Evolutionary conservation across 108 stramenopile genomes (phyloP).

Genomic region (Nitzschia sp.): DNA sequence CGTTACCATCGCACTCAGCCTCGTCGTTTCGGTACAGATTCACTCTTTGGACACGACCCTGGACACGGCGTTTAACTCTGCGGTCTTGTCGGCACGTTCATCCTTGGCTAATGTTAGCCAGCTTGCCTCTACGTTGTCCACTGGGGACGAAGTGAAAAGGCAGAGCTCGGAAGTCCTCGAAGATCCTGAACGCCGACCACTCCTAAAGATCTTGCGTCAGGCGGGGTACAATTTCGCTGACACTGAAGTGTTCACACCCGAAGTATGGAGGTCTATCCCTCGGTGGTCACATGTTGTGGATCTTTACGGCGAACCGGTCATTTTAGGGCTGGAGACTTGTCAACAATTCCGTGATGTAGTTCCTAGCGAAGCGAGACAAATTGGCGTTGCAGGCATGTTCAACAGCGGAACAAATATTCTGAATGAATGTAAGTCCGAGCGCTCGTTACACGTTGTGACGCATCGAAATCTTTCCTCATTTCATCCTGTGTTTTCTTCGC

Average conservation of each 20-base stretch:
- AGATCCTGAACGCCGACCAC: constrained; percentile 21
- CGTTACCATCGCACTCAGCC: background rate
- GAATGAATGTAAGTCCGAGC: constrained; percentile 8
- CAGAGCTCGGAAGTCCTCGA: background rate
- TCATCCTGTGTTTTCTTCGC: no score
- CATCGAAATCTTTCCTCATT: no score
- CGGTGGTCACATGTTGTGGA: constrained; percentile 55
- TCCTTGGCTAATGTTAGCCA: background rate
- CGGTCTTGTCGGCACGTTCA: background rate
- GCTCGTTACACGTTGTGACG: no score
- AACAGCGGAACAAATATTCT: constrained; percentile 75
- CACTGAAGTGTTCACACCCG: background rate
- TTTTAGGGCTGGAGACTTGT: constrained; percentile 67
- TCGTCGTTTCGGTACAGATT: background rate
- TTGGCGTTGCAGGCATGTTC: constrained; percentile 64
- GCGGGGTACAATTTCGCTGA: constrained; percentile 21
- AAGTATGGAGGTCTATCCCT: constrained; percentile 19
- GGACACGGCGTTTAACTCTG: no score
- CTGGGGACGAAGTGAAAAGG: background rate
- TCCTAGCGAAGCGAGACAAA: background rate
- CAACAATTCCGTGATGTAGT: constrained; percentile 45
- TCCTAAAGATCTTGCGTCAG: constrained; percentile 22
- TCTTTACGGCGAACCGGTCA: constrained; percentile 55
- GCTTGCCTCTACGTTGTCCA: background rate
- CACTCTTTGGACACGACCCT: background rate